Evolutionary conservation across 768 basidiomycete genomes (phyloP), one percentile per base, ranked within the genome.

Genomic region (Gelatoporia subvermispora): DNA sequence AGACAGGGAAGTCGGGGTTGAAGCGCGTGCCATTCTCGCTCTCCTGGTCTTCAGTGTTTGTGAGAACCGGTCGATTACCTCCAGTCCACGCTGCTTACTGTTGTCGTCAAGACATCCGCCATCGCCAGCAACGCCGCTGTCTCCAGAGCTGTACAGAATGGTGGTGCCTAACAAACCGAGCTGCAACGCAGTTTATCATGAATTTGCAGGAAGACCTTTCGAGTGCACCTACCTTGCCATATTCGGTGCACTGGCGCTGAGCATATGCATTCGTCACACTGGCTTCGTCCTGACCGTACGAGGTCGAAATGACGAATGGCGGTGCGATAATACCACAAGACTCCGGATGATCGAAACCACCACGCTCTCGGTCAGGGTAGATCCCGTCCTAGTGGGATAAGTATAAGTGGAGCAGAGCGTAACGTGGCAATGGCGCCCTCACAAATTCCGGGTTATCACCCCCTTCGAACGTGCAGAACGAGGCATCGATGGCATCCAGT

Each of bases 381-480:
- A 70, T 56, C 9, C 60, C 65, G 47, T 75, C 73, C 56, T 67
- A 42, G 1, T 36, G 24, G 17, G 3, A 22, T 2, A 24, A 36
- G 3, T 31, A 18, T 35, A 15, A 16, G 8, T 35, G 28, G 11
- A 1, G 8, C 21, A 16, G 7, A 4, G 13, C 31, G 7, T 17
- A 8, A n/a, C 37, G 52, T 78, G 74, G 3, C 77, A 75, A 43
- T n/a, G 73, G 77, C 24, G 67, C 50, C 3, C 58, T 63, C 45
- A 76, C 37, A 41, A 41, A 49, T 34, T 7, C 17, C 2, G 69
- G 64, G 49, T 74, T 68, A 22, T 76, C 73, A 1, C 74, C 75
- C 3, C 75, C 73, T 39, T 72, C 65, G 43, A 68, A 76, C 0
- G 67, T 68, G 47, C 75, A 76, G 55, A 66, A 77, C 1, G 64